Conservation (phyloP, 768 basidiomycete genomes). For the Phanerodontia chrysosporium region DNA sequence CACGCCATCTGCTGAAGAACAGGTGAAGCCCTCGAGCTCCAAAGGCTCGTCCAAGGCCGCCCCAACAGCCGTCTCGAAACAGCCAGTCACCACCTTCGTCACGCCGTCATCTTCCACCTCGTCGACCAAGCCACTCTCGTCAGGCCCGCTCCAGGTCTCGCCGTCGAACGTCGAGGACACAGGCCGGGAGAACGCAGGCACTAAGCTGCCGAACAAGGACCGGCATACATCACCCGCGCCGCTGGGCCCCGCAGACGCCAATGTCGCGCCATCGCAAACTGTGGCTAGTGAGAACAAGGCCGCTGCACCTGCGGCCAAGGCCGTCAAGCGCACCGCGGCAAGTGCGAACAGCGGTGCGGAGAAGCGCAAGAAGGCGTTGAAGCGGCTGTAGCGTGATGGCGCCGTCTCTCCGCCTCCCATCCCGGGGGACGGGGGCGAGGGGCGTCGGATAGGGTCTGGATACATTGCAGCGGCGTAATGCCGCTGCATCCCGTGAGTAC, state of each 20-base stretch:
- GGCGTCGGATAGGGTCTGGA: neutral
- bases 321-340: conserved; percentile 64
- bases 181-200: conserved; percentile 9
- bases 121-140: conserved; percentile 27
- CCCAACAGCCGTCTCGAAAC: conserved; percentile 18
- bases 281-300: conserved; percentile 20
- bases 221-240: conserved; percentile 68
- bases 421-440: neutral
- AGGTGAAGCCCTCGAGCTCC: conserved; percentile 35
- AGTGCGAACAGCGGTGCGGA: conserved; percentile 53
- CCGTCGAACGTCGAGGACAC: conserved; percentile 29
- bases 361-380: conserved; percentile 87
- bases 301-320: conserved; percentile 39
- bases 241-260: conserved; percentile 66
- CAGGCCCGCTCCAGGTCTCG: conserved; percentile 33
- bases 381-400: conserved; percentile 51
- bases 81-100: conserved; percentile 28
- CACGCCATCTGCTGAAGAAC: conserved; percentile 62
- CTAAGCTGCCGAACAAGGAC: conserved; percentile 37
- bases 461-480: neutral
- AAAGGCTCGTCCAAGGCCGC: conserved; percentile 7
- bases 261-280: conserved; percentile 36
- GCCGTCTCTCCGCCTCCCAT: neutral
- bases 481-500: neutral
- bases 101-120: conserved; percentile 31